Conservation (phyloP, 345 rosid genomes). For the Brassica incana region DNA sequence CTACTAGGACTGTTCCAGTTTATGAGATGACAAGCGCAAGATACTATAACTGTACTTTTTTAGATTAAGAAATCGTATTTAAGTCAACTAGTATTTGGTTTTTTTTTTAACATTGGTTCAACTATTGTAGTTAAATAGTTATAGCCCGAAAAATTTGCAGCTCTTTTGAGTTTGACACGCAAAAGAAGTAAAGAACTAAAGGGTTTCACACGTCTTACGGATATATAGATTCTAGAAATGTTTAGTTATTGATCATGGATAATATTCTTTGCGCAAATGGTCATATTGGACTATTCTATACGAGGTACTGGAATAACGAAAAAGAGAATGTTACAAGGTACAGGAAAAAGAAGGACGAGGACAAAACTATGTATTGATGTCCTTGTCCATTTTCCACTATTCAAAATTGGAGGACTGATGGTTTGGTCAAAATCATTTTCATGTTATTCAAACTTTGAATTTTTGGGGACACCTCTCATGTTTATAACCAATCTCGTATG, state of each 20-base stretch:
- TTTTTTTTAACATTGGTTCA: neutral
- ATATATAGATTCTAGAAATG: neutral
- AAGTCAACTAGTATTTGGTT: neutral
- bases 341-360: neutral
- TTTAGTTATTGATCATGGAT: neutral
- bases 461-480: constrained; percentile 22
- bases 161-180: neutral
- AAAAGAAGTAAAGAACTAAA: neutral
- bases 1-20: neutral
- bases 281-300: constrained; percentile 20
- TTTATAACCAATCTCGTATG: constrained; percentile 28
- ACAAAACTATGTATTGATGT: constrained; percentile 5
- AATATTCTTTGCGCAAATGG: constrained; percentile 23
- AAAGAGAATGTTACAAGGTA: constrained; percentile 17
- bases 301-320: constrained; percentile 6
- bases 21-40: neutral
- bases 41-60: neutral
- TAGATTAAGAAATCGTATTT: neutral
- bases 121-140: neutral
- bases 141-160: neutral
- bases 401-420: constrained; percentile 34
- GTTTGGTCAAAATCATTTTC: constrained; percentile 33
- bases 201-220: neutral
- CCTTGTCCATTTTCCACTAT: constrained; percentile 29
- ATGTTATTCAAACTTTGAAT: constrained; percentile 28